Evolutionary conservation across 1,284 basidiomycete species (phyloP), one percentile per base, ranked within the genome.

Genomic region (Sutorius eximius): DNA sequence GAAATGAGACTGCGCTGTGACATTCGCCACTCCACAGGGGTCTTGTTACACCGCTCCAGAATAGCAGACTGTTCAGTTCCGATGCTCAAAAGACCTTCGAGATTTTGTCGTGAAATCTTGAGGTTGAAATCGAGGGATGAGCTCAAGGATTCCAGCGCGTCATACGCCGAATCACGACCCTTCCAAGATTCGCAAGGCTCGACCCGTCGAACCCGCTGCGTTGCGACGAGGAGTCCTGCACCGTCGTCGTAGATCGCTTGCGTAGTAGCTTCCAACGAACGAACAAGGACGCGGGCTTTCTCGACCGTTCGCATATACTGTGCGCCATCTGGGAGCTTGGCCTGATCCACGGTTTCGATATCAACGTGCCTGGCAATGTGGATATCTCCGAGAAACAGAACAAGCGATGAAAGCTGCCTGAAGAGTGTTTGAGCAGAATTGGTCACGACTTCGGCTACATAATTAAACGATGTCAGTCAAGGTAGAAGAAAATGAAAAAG

Each of bases 221-320:
- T 61, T 2, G 71, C 66, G n/a, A 73, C 62, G n/a, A 85, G 69
- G 8, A 83, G 65, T 1, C 69, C 54, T 18, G 76, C 67, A 2
- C 78, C 73, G 51, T 81, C 76, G 51, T 83, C 82, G 59, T 78
- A 83, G 1, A 85, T 65, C 3, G 78, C 73, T 55, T 86, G 82
- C 11, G 78, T 73, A 15, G 73, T 62, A 0, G 71, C 71, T 60
- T 85, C 82, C 45, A 85, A 67, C 3, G 74, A 74, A 29, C 80
- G 75, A 15, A 85, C 70, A 15, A 81, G 70, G 24, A 72, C 60
- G 9, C 76, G 76, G 7, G 80, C 82, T 56, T 73, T 74, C 42
- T 73, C 72, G 3, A 83, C 77, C 38, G 72, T 74, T 50, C 74
- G 71, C 56, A 75, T 59, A 55, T 81, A 81, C 30, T 69, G 69